Conservation (phyloP, 768 basidiomycete species). For the Panaeolus papilionaceus region DNA sequence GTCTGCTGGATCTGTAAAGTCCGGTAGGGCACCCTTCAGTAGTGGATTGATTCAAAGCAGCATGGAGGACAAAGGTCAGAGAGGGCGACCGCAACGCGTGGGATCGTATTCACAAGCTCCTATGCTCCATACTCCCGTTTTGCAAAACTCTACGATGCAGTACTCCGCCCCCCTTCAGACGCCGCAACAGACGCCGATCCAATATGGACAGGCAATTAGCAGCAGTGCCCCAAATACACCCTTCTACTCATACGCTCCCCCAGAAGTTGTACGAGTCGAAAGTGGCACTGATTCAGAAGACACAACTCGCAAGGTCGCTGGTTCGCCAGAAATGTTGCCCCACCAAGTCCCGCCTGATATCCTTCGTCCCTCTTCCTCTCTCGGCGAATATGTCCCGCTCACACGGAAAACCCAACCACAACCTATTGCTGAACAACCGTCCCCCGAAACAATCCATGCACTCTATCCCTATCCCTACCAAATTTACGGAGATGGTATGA, state of each 20-base stretch:
- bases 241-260: conserved; percentile 24
- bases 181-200: conserved; percentile 1
- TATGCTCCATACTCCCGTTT: conserved; percentile 3
- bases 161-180: neutral
- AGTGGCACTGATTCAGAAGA: conserved; percentile 21
- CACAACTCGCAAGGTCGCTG: conserved; percentile 10
- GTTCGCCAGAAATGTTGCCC: conserved; percentile 18
- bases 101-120: conserved; percentile 13
- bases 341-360: conserved; percentile 21
- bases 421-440: conserved; percentile 9
- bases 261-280: conserved; percentile 29
- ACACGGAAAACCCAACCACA: conserved; percentile 13
- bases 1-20: neutral
- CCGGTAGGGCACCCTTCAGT: conserved; percentile 3
- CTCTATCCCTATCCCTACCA: conserved; percentile 1
- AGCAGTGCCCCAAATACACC: neutral
- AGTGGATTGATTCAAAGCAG: conserved; percentile 11
- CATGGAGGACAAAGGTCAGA: conserved; percentile 5
- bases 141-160: neutral
- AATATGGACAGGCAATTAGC: neutral
- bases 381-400: conserved; percentile 5
- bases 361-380: conserved; percentile 19
- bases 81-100: neutral
- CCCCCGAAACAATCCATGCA: conserved; percentile 13
- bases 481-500: neutral